These are phyloP conservation scores for Chlamydomonas incerta DNA, from an alignment of 139 green algal genomes.

Conservation along the genomic window DNA sequence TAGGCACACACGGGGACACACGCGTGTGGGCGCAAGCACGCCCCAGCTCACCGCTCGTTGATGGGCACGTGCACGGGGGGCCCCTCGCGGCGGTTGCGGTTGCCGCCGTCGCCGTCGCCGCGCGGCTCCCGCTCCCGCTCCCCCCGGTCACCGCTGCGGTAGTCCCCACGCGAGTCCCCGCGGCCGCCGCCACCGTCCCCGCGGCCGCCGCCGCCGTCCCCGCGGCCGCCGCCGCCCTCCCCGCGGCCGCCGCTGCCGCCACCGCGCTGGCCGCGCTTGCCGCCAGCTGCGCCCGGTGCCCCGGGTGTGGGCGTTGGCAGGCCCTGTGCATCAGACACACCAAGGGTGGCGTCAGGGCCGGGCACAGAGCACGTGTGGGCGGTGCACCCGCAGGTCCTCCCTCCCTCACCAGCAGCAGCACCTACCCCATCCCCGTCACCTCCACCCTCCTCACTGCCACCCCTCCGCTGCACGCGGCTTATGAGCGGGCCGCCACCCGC, in stretches of 20 bases:
- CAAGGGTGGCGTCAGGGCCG: too few relatives aligned
- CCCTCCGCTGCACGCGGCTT: too few relatives aligned
- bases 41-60: background rate
- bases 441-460: too few relatives aligned
- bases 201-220: background rate
- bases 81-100: background rate
- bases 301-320: background rate
- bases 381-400: too few relatives aligned
- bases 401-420: too few relatives aligned
- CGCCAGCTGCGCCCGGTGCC: background rate
- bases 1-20: too few relatives aligned
- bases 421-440: too few relatives aligned
- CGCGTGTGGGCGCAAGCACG: too few relatives aligned
- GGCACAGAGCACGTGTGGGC: too few relatives aligned
- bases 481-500: too few relatives aligned
- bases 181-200: background rate
- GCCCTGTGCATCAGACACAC: background rate
- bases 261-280: background rate
- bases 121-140: background rate
- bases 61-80: background rate
- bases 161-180: background rate
- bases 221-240: background rate
- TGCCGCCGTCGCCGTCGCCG: background rate
- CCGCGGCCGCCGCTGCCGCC: conserved; percentile 3
- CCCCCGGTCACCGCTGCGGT: background rate